Base-by-base conservation (phyloP, 768 basidiomycete species). In the Mycena floridula region DNA sequence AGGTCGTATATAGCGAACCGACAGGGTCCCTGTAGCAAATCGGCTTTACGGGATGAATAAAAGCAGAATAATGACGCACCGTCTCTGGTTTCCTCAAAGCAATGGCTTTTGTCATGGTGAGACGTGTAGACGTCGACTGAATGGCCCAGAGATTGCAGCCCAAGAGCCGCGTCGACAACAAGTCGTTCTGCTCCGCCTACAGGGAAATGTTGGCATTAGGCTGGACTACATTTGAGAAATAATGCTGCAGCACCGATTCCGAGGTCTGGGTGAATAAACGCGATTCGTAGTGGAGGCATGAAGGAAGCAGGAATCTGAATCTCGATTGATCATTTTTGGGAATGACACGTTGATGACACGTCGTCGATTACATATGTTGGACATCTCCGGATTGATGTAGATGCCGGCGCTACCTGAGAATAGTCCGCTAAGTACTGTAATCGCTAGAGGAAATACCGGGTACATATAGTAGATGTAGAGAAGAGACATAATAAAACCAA, bases 181-280 rank as follows among this genome's bases (percentile, higher is more conserved):
- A 97, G 76, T 21, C 95, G 76, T 64, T 99, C 95, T 2, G 95
- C 95, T 16, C 95, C 95, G 52, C 95, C 94, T 97, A 25, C 25
- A 25, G 55, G 21, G n/a, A 50, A 42, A 18, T 47, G 11, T 46
- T 51, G 25, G 25, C 35, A 32, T 48, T 35, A 7, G n/a, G 45
- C 50, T 42, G 56, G 48, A 35, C 42, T 13, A 43, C 37, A 41
- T 26, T 22, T 54, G 35, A 47, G 39, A 27, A 20, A 28, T 36
- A 16, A 28, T 28, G 38, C 40, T 18, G 45, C 58, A 59, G 57
- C 53, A 92, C 93, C 94, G 41, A 97, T 93, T 46, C 94, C 94
- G 4, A 97, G 71, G 68, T 97, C 94, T 25, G 94, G 94, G 59
- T 97, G 94, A 44, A 96, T 72, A 63, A 96, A 91, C 4, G 89